Evolutionary conservation across 148 eudicot genomes (phyloP).

Genomic region (Fagopyrum tataricum): DNA sequence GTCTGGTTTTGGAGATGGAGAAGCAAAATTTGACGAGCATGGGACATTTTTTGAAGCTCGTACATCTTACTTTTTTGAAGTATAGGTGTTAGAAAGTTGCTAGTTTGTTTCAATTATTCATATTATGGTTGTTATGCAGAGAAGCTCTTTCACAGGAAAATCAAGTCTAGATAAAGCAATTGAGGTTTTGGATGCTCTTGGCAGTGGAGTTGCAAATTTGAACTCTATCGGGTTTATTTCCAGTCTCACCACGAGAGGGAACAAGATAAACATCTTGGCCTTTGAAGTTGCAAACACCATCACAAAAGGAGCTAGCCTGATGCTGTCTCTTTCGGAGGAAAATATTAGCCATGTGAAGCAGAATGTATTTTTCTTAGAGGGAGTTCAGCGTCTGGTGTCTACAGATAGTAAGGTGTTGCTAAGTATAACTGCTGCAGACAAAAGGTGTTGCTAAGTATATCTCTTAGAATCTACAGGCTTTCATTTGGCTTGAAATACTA

Average conservation of each 20-base stretch:
- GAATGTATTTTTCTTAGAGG: constrained; percentile 62
- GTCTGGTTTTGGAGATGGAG: not conserved
- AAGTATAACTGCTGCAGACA: constrained; percentile 72
- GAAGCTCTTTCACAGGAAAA: constrained; percentile 63
- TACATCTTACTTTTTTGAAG: not conserved
- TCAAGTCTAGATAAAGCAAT: constrained; percentile 83
- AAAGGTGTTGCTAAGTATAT: constrained; percentile 44
- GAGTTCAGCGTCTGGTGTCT: constrained; percentile 66
- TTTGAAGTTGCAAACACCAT: constrained; percentile 97
- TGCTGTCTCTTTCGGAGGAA: constrained; percentile 78
- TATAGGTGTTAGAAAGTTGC: not conserved
- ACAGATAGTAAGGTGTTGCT: constrained; percentile 66
- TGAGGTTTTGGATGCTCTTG: constrained; percentile 81
- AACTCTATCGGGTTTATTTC: constrained; percentile 76
- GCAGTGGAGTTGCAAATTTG: constrained; percentile 81
- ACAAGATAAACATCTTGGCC: constrained; percentile 64
- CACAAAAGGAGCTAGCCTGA: constrained; percentile 68
- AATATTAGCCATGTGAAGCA: constrained; percentile 48
- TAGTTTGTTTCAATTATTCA: not conserved
- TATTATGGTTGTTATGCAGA: not conserved
- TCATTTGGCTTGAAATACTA: constrained; percentile 6
- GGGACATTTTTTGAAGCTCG: not conserved
- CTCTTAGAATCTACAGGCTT: not conserved
- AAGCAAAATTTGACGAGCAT: not conserved
- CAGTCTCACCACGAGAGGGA: constrained; percentile 59